phyloP scores from a whole-genome alignment of 2,329 filamentous ascomycete genomes.

The Biscogniauxia sp. region DNA sequence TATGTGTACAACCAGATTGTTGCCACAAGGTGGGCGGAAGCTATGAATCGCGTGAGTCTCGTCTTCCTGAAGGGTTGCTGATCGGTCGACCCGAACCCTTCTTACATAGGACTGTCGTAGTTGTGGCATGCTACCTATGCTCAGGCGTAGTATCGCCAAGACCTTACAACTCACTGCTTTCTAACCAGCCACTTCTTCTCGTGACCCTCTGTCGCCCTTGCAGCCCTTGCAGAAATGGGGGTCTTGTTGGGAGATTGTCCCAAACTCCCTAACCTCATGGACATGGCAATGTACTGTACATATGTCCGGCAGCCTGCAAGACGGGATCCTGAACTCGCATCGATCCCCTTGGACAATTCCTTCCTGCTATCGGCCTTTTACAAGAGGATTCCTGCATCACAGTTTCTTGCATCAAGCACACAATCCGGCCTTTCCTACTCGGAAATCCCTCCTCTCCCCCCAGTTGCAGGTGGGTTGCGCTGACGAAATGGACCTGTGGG shows the following conservation, averaged over 20 bases:
- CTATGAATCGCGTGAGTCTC: too few relatives aligned
- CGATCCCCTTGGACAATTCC: not conserved
- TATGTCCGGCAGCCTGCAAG: not conserved
- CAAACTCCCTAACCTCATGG: not conserved
- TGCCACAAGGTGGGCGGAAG: too few relatives aligned
- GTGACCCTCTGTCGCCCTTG: not conserved
- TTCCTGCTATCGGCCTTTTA: not conserved
- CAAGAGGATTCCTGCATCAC: not conserved
- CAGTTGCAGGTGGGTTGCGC: not conserved
- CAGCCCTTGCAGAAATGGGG: not conserved
- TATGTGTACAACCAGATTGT: too few relatives aligned
- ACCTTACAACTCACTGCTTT: not conserved
- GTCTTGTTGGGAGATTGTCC: not conserved
- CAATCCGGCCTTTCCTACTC: too few relatives aligned
- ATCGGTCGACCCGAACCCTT: too few relatives aligned
- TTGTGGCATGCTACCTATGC: not conserved
- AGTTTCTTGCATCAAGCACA: too few relatives aligned
- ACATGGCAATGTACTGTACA: not conserved
- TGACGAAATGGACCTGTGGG: not conserved
- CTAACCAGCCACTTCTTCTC: not conserved
- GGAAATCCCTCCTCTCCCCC: not conserved
- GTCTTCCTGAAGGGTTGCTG: too few relatives aligned
- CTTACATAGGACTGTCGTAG: not conserved
- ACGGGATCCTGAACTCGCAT: not conserved
- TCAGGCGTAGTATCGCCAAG: not conserved